Evolutionary conservation across 148 eudicot genomes (phyloP), one percentile per base, ranked within the genome.

Genomic region (Rhododendron simsii): DNA sequence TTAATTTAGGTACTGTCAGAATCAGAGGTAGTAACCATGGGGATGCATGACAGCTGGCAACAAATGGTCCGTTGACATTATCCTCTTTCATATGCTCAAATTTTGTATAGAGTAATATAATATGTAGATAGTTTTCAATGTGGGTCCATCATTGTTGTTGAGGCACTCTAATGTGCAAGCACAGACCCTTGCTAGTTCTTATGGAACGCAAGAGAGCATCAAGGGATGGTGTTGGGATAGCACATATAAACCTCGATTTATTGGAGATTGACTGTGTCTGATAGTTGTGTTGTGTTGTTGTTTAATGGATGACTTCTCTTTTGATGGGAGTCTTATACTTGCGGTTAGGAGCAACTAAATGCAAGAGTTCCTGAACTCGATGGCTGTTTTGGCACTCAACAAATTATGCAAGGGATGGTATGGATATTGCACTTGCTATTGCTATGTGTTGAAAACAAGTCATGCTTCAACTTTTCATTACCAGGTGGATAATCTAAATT

Each of bases 321-420:
- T 74, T n/a, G 47, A 50, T 12, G 28, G 65, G 65, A 81, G 14
- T 53, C 59, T 50, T 73, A 14, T 82, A 47, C 77, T 57, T 61
- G 39, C n/a, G 77, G 61, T 65, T 65, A 88, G 90, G 90, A 86
- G 37, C 76, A 85, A 18, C 78, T 83, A 55, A 86, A 74, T 63
- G 53, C 88, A 21, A 83, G 88, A 77, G 81, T 86, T 26, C 77
- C 86, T 18, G 78, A 82, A n/a, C 61, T 65, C 41, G 82, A 77
- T 85, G 86, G 81, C 71, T 88, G 77, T 69, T 83, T 57, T 82
- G 84, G 83, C 53, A 21, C 84, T 78, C 87, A 78, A 45, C 90
- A 81, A 48, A 81, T 45, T 44, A 87, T 69, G 74, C 87, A 83
- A 76, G 90, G 86, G 84, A 73, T 79, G 86, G 86, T 88, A 83